phyloP scores from a whole-genome alignment of 1,284 basidiomycete genomes.

The Pulveroboletus sp. region DNA sequence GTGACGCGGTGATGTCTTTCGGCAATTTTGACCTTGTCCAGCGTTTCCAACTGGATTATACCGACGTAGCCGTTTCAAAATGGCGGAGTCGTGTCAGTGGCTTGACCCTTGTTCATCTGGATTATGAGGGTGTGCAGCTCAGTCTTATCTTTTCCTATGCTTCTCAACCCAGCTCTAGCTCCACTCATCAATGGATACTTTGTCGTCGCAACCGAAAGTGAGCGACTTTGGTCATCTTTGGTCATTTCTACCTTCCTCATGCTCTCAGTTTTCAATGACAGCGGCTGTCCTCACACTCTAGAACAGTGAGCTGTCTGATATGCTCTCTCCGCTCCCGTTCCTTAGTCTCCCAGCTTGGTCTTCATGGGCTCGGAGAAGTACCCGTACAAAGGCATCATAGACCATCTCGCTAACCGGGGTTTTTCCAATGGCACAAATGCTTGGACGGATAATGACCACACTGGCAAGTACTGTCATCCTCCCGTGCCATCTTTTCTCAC shows the following conservation, averaged over 20 bases:
- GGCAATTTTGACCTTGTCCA: conserved; percentile 83
- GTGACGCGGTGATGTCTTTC: conserved; percentile 23
- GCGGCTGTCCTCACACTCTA: conserved; percentile 89
- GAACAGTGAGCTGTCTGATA: conserved; percentile 65
- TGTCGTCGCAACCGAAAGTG: conserved; percentile 89
- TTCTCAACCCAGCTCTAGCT: conserved; percentile 44
- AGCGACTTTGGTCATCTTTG: conserved; percentile 21
- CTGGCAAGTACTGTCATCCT: conserved; percentile 30
- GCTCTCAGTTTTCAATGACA: conserved; percentile 81
- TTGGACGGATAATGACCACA: conserved; percentile 85
- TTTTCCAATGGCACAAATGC: conserved; percentile 93
- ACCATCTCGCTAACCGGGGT: conserved; percentile 94
- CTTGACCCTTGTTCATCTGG: conserved; percentile 74
- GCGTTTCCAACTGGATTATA: conserved; percentile 67
- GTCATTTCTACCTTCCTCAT: not conserved
- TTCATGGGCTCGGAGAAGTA: conserved; percentile 95
- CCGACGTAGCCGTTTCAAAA: conserved; percentile 76
- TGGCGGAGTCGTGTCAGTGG: conserved; percentile 82
- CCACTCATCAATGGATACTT: conserved; percentile 93
- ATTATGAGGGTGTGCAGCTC: conserved; percentile 65
- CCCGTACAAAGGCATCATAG: conserved; percentile 96
- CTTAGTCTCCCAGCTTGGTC: conserved; percentile 54
- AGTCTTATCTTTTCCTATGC: not conserved
- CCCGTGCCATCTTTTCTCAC: not conserved
- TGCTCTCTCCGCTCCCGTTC: conserved; percentile 1